Conservation (phyloP, 2,329 filamentous ascomycete species). For the Septoria petroselini region DNA sequence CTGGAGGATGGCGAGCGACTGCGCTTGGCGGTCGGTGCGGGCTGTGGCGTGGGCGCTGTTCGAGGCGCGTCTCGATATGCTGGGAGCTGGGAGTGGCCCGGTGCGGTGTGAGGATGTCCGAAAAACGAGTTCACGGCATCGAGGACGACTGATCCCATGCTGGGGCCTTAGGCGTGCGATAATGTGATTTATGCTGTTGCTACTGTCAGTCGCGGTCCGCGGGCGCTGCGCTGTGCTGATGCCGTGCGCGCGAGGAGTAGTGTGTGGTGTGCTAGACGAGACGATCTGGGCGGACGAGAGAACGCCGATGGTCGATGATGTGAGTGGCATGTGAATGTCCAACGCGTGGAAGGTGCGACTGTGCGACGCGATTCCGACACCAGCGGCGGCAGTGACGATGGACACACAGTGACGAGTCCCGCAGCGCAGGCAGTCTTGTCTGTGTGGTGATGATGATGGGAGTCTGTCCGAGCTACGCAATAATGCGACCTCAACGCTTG, state of each 20-base stretch:
- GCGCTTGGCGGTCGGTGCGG: slow-evolving; percentile 27
- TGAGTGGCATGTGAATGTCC: slow-evolving; percentile 2
- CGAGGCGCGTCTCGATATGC: slow-evolving; percentile 31
- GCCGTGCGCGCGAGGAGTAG: too few relatives aligned
- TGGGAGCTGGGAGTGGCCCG: slow-evolving; percentile 29
- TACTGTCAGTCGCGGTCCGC: slow-evolving; percentile 20
- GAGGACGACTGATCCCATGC: slow-evolving; percentile 61
- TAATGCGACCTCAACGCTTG: slow-evolving; percentile 5
- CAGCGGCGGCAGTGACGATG: neutral
- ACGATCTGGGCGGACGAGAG: too few relatives aligned
- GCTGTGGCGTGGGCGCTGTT: slow-evolving; percentile 18
- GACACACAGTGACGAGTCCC: too few relatives aligned
- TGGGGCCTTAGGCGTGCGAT: slow-evolving; percentile 35
- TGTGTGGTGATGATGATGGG: too few relatives aligned
- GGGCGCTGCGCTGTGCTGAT: neutral
- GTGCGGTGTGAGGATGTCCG: slow-evolving; percentile 26
- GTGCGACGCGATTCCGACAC: neutral
- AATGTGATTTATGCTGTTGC: slow-evolving; percentile 14
- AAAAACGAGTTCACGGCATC: slow-evolving; percentile 70
- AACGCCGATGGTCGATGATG: neutral
- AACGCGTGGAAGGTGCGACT: neutral
- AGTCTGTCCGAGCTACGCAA: too few relatives aligned
- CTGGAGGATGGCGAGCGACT: slow-evolving; percentile 29
- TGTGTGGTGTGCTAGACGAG: too few relatives aligned
- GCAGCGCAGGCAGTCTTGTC: too few relatives aligned